Conservation (phyloP, 192 early-diverging fungal genomes). For the Umbelopsis ramanniana region DNA sequence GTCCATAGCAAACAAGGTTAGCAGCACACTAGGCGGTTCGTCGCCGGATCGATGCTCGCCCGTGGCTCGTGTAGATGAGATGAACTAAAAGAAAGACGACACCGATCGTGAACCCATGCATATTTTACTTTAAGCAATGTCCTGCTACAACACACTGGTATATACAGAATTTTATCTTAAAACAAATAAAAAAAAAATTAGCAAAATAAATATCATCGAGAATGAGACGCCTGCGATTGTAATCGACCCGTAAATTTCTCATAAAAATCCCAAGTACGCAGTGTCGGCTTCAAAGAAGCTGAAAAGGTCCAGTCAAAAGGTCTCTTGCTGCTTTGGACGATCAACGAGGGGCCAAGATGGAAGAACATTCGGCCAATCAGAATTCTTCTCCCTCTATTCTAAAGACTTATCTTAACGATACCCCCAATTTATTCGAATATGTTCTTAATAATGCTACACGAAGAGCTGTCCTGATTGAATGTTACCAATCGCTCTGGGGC, state of each 20-base stretch:
- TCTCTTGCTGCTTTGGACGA: not conserved
- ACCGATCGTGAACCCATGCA: no score
- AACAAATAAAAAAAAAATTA: no score
- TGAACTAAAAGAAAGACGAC: not conserved
- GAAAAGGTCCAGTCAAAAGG: not conserved
- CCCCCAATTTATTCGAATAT: conserved; percentile 46
- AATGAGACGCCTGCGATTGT: no score
- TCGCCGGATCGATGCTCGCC: conserved; percentile 24
- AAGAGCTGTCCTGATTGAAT: conserved; percentile 45
- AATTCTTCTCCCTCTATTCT: conserved; percentile 6
- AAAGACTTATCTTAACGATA: conserved; percentile 35
- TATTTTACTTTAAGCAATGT: no score
- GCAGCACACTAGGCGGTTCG: conserved; percentile 18
- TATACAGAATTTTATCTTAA: not conserved
- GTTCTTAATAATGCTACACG: conserved; percentile 45
- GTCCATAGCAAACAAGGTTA: conserved; percentile 18
- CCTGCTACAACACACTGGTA: not conserved
- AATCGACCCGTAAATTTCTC: not conserved
- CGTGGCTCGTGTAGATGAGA: conserved; percentile 19
- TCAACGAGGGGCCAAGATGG: not conserved
- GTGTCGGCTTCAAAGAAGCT: no score
- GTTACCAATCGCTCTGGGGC: conserved; percentile 50
- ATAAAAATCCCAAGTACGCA: conserved; percentile 3
- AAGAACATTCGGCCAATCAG: not conserved
- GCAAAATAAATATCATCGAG: not conserved